These are phyloP conservation scores for Aspergillus ostianus DNA, from an alignment of 495 filamentous ascomycete genomes.

Conservation along the genomic window DNA sequence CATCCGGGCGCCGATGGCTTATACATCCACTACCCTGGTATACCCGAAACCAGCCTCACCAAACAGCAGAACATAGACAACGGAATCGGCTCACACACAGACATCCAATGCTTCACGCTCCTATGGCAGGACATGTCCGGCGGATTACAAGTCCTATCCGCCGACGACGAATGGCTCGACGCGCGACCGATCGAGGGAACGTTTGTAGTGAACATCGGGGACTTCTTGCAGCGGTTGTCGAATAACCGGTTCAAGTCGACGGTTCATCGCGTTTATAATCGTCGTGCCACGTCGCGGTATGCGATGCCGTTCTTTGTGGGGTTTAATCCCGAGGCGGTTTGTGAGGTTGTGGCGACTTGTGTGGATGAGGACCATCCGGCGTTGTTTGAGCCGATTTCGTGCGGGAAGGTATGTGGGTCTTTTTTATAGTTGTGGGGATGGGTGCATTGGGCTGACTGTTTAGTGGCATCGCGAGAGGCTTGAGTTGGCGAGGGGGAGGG, in stretches of 20 bases:
- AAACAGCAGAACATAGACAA: slow-evolving; percentile 30
- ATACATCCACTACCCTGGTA: slow-evolving; percentile 50
- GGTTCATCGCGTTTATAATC: slow-evolving; percentile 56
- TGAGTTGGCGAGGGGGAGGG: background rate
- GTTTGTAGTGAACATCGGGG: slow-evolving; percentile 65
- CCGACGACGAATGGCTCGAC: slow-evolving; percentile 54
- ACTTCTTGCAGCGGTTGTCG: slow-evolving; percentile 61
- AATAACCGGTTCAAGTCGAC: slow-evolving; percentile 61
- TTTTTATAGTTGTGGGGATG: slow-evolving; percentile 10
- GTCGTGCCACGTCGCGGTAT: slow-evolving; percentile 43
- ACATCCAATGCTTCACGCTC: slow-evolving; percentile 58
- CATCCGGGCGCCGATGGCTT: slow-evolving; percentile 50
- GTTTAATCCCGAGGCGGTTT: slow-evolving; percentile 44
- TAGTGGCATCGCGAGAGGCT: slow-evolving; percentile 4
- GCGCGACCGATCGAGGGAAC: slow-evolving; percentile 55
- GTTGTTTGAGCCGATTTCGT: slow-evolving; percentile 57
- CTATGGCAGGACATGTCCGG: slow-evolving; percentile 54
- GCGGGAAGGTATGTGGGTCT: slow-evolving; percentile 42
- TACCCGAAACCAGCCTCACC: slow-evolving; percentile 29
- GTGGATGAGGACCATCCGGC: slow-evolving; percentile 51
- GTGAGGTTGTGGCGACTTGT: slow-evolving; percentile 51
- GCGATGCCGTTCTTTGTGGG: slow-evolving; percentile 63
- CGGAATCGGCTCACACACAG: slow-evolving; percentile 57
- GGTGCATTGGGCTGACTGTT: background rate
- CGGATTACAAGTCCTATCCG: slow-evolving; percentile 52